Conservation (phyloP, 257 asterid species). For the Asclepias syriaca region DNA sequence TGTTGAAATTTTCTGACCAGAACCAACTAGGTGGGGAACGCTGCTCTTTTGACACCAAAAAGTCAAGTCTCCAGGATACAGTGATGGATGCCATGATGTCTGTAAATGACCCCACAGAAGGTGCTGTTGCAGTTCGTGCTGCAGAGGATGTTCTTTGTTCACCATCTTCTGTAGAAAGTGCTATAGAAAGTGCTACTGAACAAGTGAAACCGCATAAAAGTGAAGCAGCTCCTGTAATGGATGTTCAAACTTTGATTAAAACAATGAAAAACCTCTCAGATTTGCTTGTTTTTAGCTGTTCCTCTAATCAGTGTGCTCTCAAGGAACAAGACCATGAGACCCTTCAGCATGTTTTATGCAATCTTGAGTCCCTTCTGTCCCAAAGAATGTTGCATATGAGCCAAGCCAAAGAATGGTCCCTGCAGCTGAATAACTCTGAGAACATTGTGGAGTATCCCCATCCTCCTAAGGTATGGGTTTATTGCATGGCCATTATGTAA, state of each 20-base stretch:
- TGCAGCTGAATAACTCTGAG: constrained; percentile 27
- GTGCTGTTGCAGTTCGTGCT: constrained; percentile 65
- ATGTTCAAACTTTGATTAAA: constrained; percentile 43
- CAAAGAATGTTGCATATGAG: constrained; percentile 27
- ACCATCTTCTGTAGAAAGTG: constrained; percentile 68
- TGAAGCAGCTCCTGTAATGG: constrained; percentile 36
- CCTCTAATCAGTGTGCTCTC: constrained; percentile 34
- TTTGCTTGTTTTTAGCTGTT: constrained; percentile 44
- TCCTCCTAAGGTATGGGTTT: constrained; percentile 39
- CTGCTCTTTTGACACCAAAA: constrained; percentile 10
- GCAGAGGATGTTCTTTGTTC: constrained; percentile 79
- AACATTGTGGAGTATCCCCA: constrained; percentile 27
- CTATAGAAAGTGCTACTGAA: constrained; percentile 44
- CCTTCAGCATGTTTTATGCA: constrained; percentile 43
- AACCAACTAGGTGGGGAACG: constrained; percentile 33
- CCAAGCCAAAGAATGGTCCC: constrained; percentile 23
- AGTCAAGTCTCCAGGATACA: constrained; percentile 18
- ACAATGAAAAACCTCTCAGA: constrained; percentile 61
- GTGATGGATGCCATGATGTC: constrained; percentile 23
- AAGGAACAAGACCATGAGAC: constrained; percentile 42
- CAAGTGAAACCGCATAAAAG: constrained; percentile 14
- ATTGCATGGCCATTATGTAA: background rate
- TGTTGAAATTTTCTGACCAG: constrained; percentile 22
- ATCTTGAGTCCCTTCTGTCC: constrained; percentile 48
- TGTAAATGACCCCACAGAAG: constrained; percentile 47